These are phyloP conservation scores for Puccinia coronata DNA, from an alignment of 1,284 basidiomycete genomes.

Conservation along the genomic window DNA sequence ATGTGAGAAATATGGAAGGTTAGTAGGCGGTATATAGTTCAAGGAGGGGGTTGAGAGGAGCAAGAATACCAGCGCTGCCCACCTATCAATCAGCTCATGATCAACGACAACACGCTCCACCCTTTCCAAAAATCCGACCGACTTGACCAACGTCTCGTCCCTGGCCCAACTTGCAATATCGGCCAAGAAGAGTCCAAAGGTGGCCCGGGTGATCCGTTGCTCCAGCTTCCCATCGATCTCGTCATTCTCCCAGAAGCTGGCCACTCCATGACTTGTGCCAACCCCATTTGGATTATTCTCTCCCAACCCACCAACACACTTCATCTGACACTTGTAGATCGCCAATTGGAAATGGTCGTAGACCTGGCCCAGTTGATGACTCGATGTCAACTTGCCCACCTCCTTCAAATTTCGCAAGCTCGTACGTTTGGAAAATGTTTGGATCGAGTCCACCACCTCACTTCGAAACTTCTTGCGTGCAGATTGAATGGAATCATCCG, in stretches of 20 bases:
- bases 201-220: slow-evolving; percentile 80
- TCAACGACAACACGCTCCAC: slow-evolving; percentile 76
- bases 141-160: slow-evolving; percentile 87
- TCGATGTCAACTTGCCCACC: slow-evolving; percentile 73
- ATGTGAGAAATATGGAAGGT: slow-evolving; percentile 57
- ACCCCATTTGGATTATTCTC: slow-evolving; percentile 46
- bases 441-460: slow-evolving; percentile 90
- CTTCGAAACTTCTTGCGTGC: slow-evolving; percentile 84
- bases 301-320: slow-evolving; percentile 25
- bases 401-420: slow-evolving; percentile 84
- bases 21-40: not conserved
- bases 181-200: slow-evolving; percentile 86
- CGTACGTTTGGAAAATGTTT: slow-evolving; percentile 92
- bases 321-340: slow-evolving; percentile 53
- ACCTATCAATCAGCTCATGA: slow-evolving; percentile 69
- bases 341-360: slow-evolving; percentile 73
- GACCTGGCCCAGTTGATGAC: slow-evolving; percentile 83
- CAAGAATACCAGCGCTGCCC: slow-evolving; percentile 5
- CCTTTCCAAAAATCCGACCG: slow-evolving; percentile 78
- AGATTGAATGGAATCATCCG: slow-evolving; percentile 86
- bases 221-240: slow-evolving; percentile 76
- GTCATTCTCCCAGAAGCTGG: slow-evolving; percentile 54
- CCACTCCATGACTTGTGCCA: slow-evolving; percentile 43
- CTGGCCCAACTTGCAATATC: slow-evolving; percentile 95
- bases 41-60: not conserved